Base-by-base conservation (phyloP, 805 yeast species). In the Lachancea kluyveri region DNA sequence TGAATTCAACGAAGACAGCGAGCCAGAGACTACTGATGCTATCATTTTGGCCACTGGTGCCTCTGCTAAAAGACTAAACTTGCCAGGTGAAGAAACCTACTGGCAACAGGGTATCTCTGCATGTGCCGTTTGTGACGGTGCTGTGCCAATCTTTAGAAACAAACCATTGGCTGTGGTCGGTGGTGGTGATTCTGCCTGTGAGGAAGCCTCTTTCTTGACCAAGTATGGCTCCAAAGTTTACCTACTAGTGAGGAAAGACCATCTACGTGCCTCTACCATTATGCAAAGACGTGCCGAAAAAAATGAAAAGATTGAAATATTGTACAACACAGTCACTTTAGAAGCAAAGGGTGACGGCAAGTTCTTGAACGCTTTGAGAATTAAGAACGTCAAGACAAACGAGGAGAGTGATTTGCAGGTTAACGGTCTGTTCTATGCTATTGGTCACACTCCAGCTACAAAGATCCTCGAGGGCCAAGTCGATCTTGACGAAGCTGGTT, bases 101-200 rank as follows among this genome's bases (percentile, higher is more conserved):
- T 92, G 99, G 99, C 99, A 92, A 70, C 82, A 81, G 60, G 99
- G 99, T 62, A 92, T 92, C 47, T 84, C 95, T 48, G 99, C 99
- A 11, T 92, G 99, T 71, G 99, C 99, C 24, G 98, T 92, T 41
- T 92, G 99, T 68, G 99, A 92, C 60, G 99, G 99, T 64, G 99
- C 99, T 20, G 94, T 92, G 30, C 99, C 99, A 50, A 88, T 92
- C 50, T 92, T 92, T 71, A 84, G 97, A 72, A 83, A 92, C 72
- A 83, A 87, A 65, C 97, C 98, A 23, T 74, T 92, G 59, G 97
- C 96, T 16, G 99, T 92, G 36, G 70, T 92, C 47, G 99, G 99
- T 39, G 99, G 99, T 47, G 99, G 99, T 62, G 99, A 92, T 65
- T 87, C 96, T 46, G 99, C 99, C 12, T 94, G 97, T 64, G 99